phyloP scores from a whole-genome alignment of 2,329 filamentous ascomycete genomes.

The Exophiala dermatitidis region DNA sequence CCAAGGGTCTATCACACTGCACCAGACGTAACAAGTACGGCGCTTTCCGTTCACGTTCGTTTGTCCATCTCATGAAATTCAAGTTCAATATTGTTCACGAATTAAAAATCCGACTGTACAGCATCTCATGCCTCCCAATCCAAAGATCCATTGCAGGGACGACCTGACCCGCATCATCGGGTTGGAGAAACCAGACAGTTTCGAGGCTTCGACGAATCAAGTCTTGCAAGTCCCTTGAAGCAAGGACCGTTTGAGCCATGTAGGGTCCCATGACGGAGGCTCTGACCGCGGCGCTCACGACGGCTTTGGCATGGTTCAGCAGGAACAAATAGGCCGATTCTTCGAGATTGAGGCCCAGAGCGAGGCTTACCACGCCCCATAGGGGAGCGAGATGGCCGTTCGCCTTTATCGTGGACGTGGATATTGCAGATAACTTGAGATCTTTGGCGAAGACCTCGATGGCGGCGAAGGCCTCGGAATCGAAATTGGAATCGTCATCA shows the following conservation, averaged over 20 bases:
- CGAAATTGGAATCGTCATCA: neutral
- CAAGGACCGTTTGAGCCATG: constrained; percentile 54
- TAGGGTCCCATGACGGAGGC: constrained; percentile 60
- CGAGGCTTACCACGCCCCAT: constrained; percentile 51
- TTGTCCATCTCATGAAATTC: too few relatives aligned
- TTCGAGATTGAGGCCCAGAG: constrained; percentile 46
- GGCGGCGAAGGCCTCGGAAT: constrained; percentile 27
- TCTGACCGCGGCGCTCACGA: constrained; percentile 56
- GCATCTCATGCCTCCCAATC: constrained; percentile 57
- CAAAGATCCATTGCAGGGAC: constrained; percentile 58
- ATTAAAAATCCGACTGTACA: constrained; percentile 63
- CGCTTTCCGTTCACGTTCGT: too few relatives aligned
- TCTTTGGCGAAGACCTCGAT: constrained; percentile 36
- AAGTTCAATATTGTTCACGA: constrained; percentile 38
- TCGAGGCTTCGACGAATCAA: constrained; percentile 45
- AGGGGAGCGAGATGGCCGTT: constrained; percentile 55
- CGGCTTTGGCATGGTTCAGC: constrained; percentile 56
- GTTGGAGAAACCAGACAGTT: constrained; percentile 41
- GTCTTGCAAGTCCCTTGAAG: constrained; percentile 46
- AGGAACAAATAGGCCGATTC: constrained; percentile 56
- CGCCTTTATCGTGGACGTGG: constrained; percentile 31
- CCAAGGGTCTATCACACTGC: too few relatives aligned
- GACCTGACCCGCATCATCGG: constrained; percentile 53
- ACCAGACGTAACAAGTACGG: too few relatives aligned
- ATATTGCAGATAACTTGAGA: constrained; percentile 32